Base-by-base conservation (phyloP, 2,329 filamentous ascomycete species). In the Ophiocordyceps camponoti-leonardi region DNA sequence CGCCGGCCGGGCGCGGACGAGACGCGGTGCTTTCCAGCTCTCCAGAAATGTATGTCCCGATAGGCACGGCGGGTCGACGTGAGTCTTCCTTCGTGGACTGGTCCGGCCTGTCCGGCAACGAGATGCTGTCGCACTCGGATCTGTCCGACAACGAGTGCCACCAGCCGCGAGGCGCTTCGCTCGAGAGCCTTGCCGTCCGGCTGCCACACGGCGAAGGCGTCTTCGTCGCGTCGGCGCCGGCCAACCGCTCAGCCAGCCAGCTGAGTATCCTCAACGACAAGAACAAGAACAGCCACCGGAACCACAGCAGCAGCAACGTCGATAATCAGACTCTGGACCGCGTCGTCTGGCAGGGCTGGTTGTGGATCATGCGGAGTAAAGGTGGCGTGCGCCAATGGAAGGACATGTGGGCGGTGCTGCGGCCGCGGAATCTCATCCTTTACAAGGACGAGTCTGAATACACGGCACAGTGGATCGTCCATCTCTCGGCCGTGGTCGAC, bases 381-480 rank as follows among this genome's bases (percentile, higher is more conserved):
- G 73, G 81, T 20, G 86, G 87, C 10, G 71, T 98, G 46, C 79
- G 83, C 42, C 84, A 94, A 56, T 98, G 92, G 92, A 95, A 94
- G 68, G 82, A 86, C 54, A 73, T 87, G 48, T 96, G 92, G 92
- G 83, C 83, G 13, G 92, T 96, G 0, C 72, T 98, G 44, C 83
- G 92, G 30, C 82, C 86, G 1, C 80, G 83, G 44, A 87, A 84
- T 50, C 68, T 98, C 30, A 83, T 86, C 16, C 74, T 96, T 23
- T 98, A 98, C 71, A 95, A 95, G 62, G 83, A 93, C 57, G 85
- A 93, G 50, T 71, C 79, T 51, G 92, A 98, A 64, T 96, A 96
- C 61, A 81, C 83, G 13, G 86, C 88, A 1, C 72, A 83, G 49
- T 81, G 87, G 53, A 83, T 98, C 53, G 68, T 95, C 31, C 78